Evolutionary conservation across 441 rosid species (phyloP), one percentile per base, ranked within the genome.

Genomic region (Erodium chrysanthum): DNA sequence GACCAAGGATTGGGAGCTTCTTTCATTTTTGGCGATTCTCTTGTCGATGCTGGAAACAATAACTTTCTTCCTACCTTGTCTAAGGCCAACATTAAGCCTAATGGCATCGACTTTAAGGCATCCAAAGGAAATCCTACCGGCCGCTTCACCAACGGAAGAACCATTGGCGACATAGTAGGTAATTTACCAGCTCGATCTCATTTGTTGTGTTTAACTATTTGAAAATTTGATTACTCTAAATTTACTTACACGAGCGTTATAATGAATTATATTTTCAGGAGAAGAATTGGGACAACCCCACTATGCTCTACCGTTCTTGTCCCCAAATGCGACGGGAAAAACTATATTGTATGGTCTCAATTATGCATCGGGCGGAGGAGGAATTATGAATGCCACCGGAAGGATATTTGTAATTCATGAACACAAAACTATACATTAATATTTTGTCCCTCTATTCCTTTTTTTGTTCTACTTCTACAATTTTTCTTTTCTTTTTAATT

Each of bases 351-450:
- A 69, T 35, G 97, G 97, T 50, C 96, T 90, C 2, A 92, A 92
- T 69, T 90, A 88, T 71, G 98, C 95, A n/a, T 90, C 97, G 0
- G 97, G 98, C 37, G 98, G 96, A 76, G 97, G 96, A 77, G 97
- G 98, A 40, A 82, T 92, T 66, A 44, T 92, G 84, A 92, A 92
- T 82, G 97, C 85, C 25, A 92, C 98, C 8, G 97, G 98, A 68
- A 88, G 94, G 74, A 83, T 90, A 21, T 92, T 92, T 80, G 97
- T 89, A 9, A 79, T 72, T 35, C 6, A 35, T 35, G 0, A 35
- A 35, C 40, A 35, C 40, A 35, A 35, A 35, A 35, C 9, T 35
- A 35, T 35, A 35, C 6, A 7, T 35, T 35, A 7, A 7, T 35
- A 35, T 25, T 25, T 35, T 35, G 4, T 1, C 40, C 5, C 40